phyloP scores from a whole-genome alignment of 1,284 basidiomycete genomes.

The Austroboletus rostrupii region DNA sequence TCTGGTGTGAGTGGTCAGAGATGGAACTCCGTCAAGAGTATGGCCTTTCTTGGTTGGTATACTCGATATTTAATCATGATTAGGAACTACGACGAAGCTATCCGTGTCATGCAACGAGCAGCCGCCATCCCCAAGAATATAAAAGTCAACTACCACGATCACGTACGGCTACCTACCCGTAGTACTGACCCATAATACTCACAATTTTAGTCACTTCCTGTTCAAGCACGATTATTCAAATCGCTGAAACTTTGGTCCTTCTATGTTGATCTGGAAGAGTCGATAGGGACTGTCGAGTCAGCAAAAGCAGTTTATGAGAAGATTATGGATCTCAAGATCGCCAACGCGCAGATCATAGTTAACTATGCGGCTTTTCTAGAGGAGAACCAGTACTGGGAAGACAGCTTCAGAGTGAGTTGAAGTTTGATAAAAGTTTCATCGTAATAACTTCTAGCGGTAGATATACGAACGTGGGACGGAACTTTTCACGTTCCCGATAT shows the following conservation, averaged over 20 bases:
- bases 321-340: constrained; percentile 95
- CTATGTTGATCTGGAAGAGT: constrained; percentile 96
- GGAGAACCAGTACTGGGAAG: constrained; percentile 97
- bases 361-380: constrained; percentile 98
- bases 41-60: constrained; percentile 32
- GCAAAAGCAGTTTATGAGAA: constrained; percentile 95
- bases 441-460: constrained; percentile 32
- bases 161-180: constrained; percentile 50
- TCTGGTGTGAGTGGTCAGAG: constrained; percentile 99
- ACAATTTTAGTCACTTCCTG: constrained; percentile 64
- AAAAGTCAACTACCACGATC: constrained; percentile 94
- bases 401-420: constrained; percentile 89
- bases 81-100: constrained; percentile 94
- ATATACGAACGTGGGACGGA: constrained; percentile 98
- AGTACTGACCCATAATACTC: constrained; percentile 2
- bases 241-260: constrained; percentile 99
- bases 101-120: constrained; percentile 94
- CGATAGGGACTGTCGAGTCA: constrained; percentile 89
- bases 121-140: constrained; percentile 84
- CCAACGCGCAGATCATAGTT: constrained; percentile 97
- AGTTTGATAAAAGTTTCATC: neutral
- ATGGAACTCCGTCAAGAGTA: constrained; percentile 95
- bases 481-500: constrained; percentile 95
- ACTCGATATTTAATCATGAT: constrained; percentile 7
- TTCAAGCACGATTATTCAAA: constrained; percentile 92